Evolutionary conservation across 768 basidiomycete species (phyloP), one percentile per base, ranked within the genome.

Genomic region (Leccinum fibrillosum): DNA sequence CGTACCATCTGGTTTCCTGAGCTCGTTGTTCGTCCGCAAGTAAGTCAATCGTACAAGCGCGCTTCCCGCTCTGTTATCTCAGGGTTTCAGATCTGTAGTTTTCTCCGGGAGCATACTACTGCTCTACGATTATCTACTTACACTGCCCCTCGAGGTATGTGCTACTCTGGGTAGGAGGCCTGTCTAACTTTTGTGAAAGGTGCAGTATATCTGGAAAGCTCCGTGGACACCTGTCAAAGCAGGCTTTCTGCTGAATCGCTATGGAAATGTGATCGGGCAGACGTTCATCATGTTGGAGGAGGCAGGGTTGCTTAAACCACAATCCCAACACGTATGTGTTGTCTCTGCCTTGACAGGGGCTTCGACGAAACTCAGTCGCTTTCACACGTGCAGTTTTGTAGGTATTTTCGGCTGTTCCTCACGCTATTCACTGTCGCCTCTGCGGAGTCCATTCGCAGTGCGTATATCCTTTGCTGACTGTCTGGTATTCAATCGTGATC

Each of bases 211-310:
- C 1, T 66, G 65, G 65, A 52, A 56, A 6, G 50, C 61, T 5
- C 63, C 64, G 1, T 58, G 64, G 61, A 49, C 64, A 11, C 1
- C 28, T 5, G 53, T 58, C 45, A 66, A 66, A 15, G 8, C 11
- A 6, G 49, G 45, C 7, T 66, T 66, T 45, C 57, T 66, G 23
- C 23, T 59, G 11, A 65, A 58, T 25, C 61, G 65, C n/a, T 66
- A 66, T 15, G 59, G 42, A 39, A 66, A 59, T 51, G 37, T 63
- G 53, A 15, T 66, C 1, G 59, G 65, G 9, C 58, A 66, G 12
- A n/a, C 32, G 1, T 4, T 61, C 1, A 49, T 66, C 25, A 4
- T n/a, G 19, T 8, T 63, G 13, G 34, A 63, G 32, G 50, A 55
- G 23, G 26, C 23, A 3, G 64, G 55, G 2, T 13, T 56, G 4